Evolutionary conservation across 2,329 filamentous ascomycete species (phyloP), one percentile per base, ranked within the genome.

Genomic region (Colletotrichum phormii): DNA sequence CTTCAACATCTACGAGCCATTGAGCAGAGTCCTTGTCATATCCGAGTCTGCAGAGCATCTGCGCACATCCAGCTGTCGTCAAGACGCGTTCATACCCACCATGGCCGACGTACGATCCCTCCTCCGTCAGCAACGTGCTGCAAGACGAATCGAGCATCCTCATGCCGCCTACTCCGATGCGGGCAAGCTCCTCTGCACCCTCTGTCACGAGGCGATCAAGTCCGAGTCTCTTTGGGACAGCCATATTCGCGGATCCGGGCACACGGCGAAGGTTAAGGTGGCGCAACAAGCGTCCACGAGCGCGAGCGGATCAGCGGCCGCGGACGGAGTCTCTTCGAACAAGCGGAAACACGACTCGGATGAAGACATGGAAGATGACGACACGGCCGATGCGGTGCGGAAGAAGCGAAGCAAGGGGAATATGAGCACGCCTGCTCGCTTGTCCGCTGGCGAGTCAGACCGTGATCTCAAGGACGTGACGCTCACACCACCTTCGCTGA

Each of bases 51-150:
- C 12, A 26, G 37, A 33, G n/a, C 33, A 5, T 15, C n/a, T 37
- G 35, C 24, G 13, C 54, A 49, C 35, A 37, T 37, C 9, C 5
- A 37, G 49, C 46, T 51, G 35, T 71, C 35, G 18, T 26, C 15
- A 65, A 68, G 46, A 64, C 59, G 29, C 65, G 64, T 64, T 35
- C 55, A 8, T 33, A 57, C 46, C 61, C 55, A 73, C 58, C 75
- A 96, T 97, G 93, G 88, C 94, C 76, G 94, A 97, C 82, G 92
- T 94, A 31, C 92, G 95, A 77, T 90, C 93, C 46, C 89, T 97
- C 61, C 88, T 97, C 71, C 93, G 94, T 77, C 92, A 92, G 78
- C 93, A 96, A 82, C 91, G 94, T 76, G 90, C 91, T 68, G 89
- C 92, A 74, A 91, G 94, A 70, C 90, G 93, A 75, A 91, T 95